Evolutionary conservation across 2,329 filamentous ascomycete genomes (phyloP).

Genomic region (Fusarium phyllophilum): DNA sequence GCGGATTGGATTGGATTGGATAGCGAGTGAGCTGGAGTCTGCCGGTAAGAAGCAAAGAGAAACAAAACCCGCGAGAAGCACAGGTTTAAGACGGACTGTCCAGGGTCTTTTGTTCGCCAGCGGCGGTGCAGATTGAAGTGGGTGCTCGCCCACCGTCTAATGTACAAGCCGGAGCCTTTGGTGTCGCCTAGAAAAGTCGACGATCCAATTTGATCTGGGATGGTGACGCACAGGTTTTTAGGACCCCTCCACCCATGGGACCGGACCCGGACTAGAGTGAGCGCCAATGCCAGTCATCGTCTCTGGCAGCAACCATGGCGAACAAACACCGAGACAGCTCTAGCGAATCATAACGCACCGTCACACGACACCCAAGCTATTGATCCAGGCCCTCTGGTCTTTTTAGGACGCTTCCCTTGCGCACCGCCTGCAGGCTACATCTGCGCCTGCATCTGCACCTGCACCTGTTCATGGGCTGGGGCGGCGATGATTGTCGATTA

Average conservation of each 20-base stretch:
- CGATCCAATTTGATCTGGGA: constrained; percentile 45
- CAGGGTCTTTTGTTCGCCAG: constrained; percentile 39
- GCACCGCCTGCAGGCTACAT: constrained; percentile 16
- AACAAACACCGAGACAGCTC: constrained; percentile 7
- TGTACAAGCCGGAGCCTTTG: constrained; percentile 10
- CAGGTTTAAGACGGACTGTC: not conserved
- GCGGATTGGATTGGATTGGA: constrained; percentile 27
- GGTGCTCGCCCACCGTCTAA: constrained; percentile 22
- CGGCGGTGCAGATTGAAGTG: constrained; percentile 34
- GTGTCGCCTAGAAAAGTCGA: constrained; percentile 34
- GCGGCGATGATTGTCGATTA: constrained; percentile 15
- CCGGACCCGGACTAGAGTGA: constrained; percentile 42
- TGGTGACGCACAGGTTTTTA: constrained; percentile 46
- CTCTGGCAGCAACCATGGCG: constrained; percentile 39
- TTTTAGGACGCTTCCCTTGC: not conserved
- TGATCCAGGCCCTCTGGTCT: constrained; percentile 24
- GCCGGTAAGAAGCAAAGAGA: constrained; percentile 11
- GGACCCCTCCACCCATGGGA: constrained; percentile 38
- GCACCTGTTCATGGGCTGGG: constrained; percentile 22
- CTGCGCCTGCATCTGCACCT: constrained; percentile 32
- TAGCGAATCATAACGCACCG: constrained; percentile 11
- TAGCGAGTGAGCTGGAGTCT: constrained; percentile 16
- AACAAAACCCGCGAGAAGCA: constrained; percentile 12
- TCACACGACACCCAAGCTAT: constrained; percentile 20
- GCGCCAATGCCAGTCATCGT: constrained; percentile 46